phyloP scores from a whole-genome alignment of 179 eudicot genomes.

The Nepenthes alata region DNA sequence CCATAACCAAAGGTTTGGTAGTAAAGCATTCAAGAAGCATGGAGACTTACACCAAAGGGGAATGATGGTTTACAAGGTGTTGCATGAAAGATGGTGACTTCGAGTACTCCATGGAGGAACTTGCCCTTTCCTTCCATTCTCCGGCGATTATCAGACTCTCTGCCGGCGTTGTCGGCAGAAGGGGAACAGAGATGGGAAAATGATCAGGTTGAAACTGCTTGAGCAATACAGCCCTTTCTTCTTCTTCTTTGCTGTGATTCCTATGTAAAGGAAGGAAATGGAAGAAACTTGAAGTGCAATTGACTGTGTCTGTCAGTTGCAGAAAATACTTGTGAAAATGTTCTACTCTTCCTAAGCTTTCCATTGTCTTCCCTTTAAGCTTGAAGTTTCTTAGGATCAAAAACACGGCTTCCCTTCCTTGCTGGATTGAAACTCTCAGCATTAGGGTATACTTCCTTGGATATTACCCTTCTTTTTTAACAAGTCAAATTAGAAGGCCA shows the following conservation, averaged over 20 bases:
- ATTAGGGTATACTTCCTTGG: not conserved
- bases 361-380: conserved; percentile 32
- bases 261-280: conserved; percentile 19
- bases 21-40: not conserved
- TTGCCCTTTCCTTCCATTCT: conserved; percentile 17
- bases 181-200: not conserved
- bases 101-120: conserved; percentile 87
- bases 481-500: too few species aligned
- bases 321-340: conserved; percentile 29
- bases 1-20: too few species aligned
- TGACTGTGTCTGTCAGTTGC: conserved; percentile 14
- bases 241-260: not conserved
- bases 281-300: conserved; percentile 29
- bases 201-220: not conserved
- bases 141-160: not conserved
- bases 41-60: conserved; percentile 42
- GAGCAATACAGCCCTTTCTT: not conserved
- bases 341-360: conserved; percentile 15
- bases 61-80: conserved; percentile 44
- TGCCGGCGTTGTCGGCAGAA: conserved; percentile 2
- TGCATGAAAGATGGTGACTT: conserved; percentile 75
- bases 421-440: not conserved
- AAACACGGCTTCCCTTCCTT: not conserved
- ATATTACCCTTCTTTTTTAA: too few species aligned
- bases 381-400: conserved; percentile 22